Evolutionary conservation across 2,329 filamentous ascomycete genomes (phyloP), one percentile per base, ranked within the genome.

Genomic region (Trichoderma citrinoviride): DNA sequence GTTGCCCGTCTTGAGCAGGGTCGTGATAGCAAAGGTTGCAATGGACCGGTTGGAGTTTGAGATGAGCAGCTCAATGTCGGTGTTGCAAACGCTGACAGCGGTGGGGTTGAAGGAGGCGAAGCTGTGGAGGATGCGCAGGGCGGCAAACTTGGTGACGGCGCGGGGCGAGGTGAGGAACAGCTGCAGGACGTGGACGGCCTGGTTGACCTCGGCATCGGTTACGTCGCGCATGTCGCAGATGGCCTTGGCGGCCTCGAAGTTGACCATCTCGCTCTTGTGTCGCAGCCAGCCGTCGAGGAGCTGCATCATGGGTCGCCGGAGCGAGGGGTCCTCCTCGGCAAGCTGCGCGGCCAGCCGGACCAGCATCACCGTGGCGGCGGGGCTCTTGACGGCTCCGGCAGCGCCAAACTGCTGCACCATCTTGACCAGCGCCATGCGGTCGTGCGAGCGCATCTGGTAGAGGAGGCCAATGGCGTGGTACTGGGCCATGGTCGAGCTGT

Each of bases 401-500:
- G 90, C 89, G 60, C 93, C 93, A 76, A 97, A 98, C 78, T 99
- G 95, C 81, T 99, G 95, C n/a, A 99, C 94, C 95, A 99, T 98
- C 85, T 99, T 99, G 67, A 98, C 94, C 72, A 99, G 81, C 23
- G 95, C 93, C 95, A 99, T 99, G 73, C 95, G 88, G 78, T 99
- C 95, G 77, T 97, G 93, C 73, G 90, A 90, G 74, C 95, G 90
- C 92, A 98, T 98, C 80, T 98, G 94, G 78, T 98, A 99, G 50
- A 99, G 81, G 62, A 99, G 86, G 68, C 95, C 95, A 80, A 99
- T 97, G 68, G 95, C 95, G 78, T 99, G 95, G 78, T 99, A 99
- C 78, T 99, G 95, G 65, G 92, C 91, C 93, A 98, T 98, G 74
- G 91, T 96, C 71, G 95, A 98, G 73, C 93, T 94, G 80, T 93